A percentile compares a stretch with the other conserved stretches of the same genome.
Evolutionary conservation across 2,329 filamentous ascomycete species (phyloP).

Genomic region (Talaromyces sp.): DNA sequence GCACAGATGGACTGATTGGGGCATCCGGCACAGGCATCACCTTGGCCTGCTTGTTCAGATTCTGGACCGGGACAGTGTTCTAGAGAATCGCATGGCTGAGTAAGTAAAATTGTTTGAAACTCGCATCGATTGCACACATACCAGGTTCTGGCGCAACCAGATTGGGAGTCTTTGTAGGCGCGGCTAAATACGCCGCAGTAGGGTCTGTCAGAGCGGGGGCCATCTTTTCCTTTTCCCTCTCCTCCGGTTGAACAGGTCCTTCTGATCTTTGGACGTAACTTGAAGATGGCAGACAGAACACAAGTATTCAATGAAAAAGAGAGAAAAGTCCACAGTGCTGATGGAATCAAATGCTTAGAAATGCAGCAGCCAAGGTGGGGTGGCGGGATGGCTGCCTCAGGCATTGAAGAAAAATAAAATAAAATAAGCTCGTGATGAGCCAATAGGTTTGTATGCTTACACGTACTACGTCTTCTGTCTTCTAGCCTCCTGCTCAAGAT

Average conservation of each 20-base stretch:
- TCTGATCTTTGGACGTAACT: neutral
- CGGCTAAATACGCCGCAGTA: constrained; percentile 65
- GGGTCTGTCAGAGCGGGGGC: constrained; percentile 74
- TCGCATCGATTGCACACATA: constrained; percentile 25
- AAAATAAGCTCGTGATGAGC: constrained; percentile 1
- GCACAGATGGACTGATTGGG: constrained; percentile 96
- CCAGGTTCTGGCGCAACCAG: constrained; percentile 88
- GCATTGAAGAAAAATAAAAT: neutral
- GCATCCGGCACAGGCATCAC: constrained; percentile 86
- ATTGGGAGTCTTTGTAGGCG: constrained; percentile 72
- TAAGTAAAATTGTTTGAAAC: neutral
- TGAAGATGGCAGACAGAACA: neutral
- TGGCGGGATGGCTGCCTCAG: neutral
- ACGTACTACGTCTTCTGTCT: neutral
- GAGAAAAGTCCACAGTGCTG: neutral
- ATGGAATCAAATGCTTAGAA: constrained; percentile 5
- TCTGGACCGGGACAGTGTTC: constrained; percentile 86
- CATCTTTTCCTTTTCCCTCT: constrained; percentile 50
- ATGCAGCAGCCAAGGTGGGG: constrained; percentile 8
- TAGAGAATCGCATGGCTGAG: constrained; percentile 16
- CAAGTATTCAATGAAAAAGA: neutral
- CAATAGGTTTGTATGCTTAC: neutral
- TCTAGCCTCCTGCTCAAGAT: neutral
- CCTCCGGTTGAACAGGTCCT: neutral
- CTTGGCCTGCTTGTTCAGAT: constrained; percentile 52